Conservation (phyloP, 495 filamentous ascomycete genomes). For the Evernia prunastri region DNA sequence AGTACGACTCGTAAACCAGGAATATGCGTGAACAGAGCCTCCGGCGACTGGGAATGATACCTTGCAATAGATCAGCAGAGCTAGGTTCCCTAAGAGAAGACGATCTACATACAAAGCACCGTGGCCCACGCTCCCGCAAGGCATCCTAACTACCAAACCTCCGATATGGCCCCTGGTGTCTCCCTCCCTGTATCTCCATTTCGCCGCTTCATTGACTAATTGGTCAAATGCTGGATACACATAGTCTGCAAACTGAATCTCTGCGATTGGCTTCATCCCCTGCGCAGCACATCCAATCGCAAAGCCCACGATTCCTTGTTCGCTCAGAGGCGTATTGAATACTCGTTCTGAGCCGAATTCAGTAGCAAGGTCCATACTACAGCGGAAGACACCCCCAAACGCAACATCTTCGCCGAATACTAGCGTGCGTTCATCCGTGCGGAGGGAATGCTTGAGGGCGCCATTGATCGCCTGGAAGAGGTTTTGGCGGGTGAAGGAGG, state of each 20-base stretch:
- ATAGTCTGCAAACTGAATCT: constrained; percentile 98
- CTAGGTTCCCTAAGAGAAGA: constrained; percentile 2
- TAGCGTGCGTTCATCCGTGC: constrained; percentile 74
- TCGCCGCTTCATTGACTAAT: constrained; percentile 93
- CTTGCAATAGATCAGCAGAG: constrained; percentile 33
- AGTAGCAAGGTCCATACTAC: constrained; percentile 80
- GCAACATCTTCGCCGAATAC: constrained; percentile 96
- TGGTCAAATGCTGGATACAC: constrained; percentile 96
- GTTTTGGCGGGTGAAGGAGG: constrained; percentile 76
- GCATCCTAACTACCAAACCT: constrained; percentile 88
- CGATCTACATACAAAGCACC: constrained; percentile 62
- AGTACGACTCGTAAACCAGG: constrained; percentile 87
- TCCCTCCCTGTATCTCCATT: constrained; percentile 84
- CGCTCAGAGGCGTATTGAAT: constrained; percentile 92
- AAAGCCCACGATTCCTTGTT: constrained; percentile 94
- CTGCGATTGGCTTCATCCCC: constrained; percentile 88
- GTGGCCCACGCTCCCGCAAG: constrained; percentile 90
- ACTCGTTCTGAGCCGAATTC: constrained; percentile 84
- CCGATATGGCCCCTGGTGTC: constrained; percentile 59
- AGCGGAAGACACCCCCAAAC: constrained; percentile 95
- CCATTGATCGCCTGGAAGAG: constrained; percentile 90
- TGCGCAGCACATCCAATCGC: constrained; percentile 84
- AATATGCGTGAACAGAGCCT: constrained; percentile 85
- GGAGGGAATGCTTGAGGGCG: constrained; percentile 74
- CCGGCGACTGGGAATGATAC: constrained; percentile 91